A percentile compares a stretch with the other conserved stretches of the same genome.
These are phyloP conservation scores for Clonostachys rosea DNA, from an alignment of 2,329 filamentous ascomycete genomes.

Conservation along the genomic window DNA sequence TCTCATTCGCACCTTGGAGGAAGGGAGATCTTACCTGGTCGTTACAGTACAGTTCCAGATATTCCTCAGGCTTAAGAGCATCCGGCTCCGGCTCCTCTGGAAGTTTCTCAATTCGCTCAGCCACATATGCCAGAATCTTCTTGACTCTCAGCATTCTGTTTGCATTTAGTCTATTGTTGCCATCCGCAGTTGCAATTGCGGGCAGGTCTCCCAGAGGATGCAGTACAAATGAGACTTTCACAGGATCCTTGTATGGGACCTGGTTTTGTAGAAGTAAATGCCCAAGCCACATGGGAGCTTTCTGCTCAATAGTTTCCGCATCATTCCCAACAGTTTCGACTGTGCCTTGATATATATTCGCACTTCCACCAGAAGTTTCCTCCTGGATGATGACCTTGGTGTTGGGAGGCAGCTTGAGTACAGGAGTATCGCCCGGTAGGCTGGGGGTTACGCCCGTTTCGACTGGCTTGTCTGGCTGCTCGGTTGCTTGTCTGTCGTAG, in stretches of 20 bases:
- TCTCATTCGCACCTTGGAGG: no score
- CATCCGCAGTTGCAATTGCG: slow-evolving; percentile 68
- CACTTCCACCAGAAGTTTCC: slow-evolving; percentile 62
- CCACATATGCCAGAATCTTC: slow-evolving; percentile 90
- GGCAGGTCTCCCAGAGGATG: slow-evolving; percentile 75
- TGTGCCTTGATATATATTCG: slow-evolving; percentile 87
- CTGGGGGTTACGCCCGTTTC: slow-evolving; percentile 65
- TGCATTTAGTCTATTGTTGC: slow-evolving; percentile 87
- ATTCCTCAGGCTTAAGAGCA: slow-evolving; percentile 77
- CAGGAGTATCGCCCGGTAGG: slow-evolving; percentile 68
- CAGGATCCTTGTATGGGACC: slow-evolving; percentile 80
- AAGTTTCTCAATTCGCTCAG: slow-evolving; percentile 81
- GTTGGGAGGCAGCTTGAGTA: slow-evolving; percentile 65
- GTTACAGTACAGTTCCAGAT: slow-evolving; percentile 92
- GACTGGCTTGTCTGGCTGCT: slow-evolving; percentile 47
- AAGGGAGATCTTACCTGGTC: slow-evolving; percentile 59
- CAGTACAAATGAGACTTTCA: slow-evolving; percentile 93
- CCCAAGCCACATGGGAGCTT: slow-evolving; percentile 86
- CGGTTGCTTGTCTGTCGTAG: slow-evolving; percentile 64
- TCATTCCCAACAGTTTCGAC: slow-evolving; percentile 74
- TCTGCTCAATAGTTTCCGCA: slow-evolving; percentile 78
- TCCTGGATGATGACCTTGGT: slow-evolving; percentile 68
- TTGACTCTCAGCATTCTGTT: slow-evolving; percentile 95
- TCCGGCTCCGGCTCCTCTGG: slow-evolving; percentile 53
- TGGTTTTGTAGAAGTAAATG: slow-evolving; percentile 82